A percentile compares a stretch with the other conserved stretches of the same genome.
phyloP scores from a whole-genome alignment of 164 flowering plant species.

The Paratinospora sagittata region DNA sequence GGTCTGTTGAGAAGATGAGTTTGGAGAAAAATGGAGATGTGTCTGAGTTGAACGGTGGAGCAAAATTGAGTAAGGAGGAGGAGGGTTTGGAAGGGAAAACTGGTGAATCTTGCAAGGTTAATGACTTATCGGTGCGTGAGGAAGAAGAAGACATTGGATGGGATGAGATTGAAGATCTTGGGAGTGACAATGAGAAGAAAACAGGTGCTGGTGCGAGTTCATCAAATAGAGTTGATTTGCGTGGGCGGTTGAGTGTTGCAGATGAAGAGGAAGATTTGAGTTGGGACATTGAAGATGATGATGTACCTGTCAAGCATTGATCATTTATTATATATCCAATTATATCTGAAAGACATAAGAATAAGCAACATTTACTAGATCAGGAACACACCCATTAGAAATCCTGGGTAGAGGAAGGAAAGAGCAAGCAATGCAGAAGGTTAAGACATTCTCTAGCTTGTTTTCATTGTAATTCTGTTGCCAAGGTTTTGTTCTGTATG shows the following conservation, averaged over 20 bases:
- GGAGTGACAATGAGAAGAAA: slow-evolving; percentile 50
- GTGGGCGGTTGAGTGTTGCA: slow-evolving; percentile 52
- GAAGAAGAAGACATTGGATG: slow-evolving; percentile 78
- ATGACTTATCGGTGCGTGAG: slow-evolving; percentile 43
- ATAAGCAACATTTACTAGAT: too few relatives aligned
- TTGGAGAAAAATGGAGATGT: neutral
- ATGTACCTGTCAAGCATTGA: slow-evolving; percentile 49
- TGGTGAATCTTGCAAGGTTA: slow-evolving; percentile 40
- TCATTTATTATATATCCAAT: neutral
- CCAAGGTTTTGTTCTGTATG: neutral
- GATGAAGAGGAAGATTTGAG: slow-evolving; percentile 78
- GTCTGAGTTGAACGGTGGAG: slow-evolving; percentile 18
- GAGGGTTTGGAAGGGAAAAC: slow-evolving; percentile 30
- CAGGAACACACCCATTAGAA: too few relatives aligned
- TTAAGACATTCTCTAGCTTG: neutral
- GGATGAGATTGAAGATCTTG: slow-evolving; percentile 91
- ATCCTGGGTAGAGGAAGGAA: too few relatives aligned
- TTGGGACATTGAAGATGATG: slow-evolving; percentile 93
- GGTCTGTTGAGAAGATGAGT: neutral
- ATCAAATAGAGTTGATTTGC: slow-evolving; percentile 41
- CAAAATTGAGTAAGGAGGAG: slow-evolving; percentile 27
- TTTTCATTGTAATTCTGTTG: neutral
- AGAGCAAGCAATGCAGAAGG: neutral
- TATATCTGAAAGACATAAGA: too few relatives aligned
- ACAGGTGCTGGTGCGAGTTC: slow-evolving; percentile 26